Evolutionary conservation across 2,329 filamentous ascomycete genomes (phyloP).

Genomic region (Chrysoporthe cubensis): DNA sequence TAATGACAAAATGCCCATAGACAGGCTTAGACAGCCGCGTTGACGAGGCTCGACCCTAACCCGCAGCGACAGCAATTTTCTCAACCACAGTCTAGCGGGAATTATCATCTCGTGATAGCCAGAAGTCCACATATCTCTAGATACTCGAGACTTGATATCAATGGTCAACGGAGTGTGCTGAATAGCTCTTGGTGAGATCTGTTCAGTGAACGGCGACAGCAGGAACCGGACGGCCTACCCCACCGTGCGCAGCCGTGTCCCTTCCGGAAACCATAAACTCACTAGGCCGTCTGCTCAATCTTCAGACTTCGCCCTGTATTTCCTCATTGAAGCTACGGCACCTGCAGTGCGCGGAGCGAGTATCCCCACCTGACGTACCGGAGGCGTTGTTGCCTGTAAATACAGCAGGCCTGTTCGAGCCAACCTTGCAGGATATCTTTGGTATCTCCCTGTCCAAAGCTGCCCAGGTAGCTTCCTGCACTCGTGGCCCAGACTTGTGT

Average conservation of each 20-base stretch:
- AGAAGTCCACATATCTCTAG: background rate
- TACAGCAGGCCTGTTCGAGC: background rate
- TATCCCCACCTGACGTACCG: background rate
- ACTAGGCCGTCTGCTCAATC: background rate
- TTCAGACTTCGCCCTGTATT: background rate
- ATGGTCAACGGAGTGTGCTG: background rate
- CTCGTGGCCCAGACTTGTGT: too few relatives aligned
- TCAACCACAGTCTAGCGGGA: background rate
- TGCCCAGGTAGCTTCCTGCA: too few relatives aligned
- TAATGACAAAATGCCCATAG: background rate
- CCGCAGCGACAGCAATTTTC: background rate
- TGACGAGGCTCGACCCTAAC: slow-evolving; percentile 12
- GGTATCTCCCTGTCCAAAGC: background rate
- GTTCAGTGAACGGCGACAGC: background rate
- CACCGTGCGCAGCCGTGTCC: background rate
- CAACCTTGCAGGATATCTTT: background rate
- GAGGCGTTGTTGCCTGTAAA: background rate
- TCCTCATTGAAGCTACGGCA: background rate
- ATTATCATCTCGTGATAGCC: background rate
- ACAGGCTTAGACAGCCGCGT: background rate
- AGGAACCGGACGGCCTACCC: background rate
- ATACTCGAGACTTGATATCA: background rate
- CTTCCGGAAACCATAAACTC: background rate
- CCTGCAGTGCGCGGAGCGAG: background rate
- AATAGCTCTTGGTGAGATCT: background rate